These are phyloP conservation scores for Myxozyma neotropica DNA, from an alignment of 805 yeast genomes.

Conservation along the genomic window DNA sequence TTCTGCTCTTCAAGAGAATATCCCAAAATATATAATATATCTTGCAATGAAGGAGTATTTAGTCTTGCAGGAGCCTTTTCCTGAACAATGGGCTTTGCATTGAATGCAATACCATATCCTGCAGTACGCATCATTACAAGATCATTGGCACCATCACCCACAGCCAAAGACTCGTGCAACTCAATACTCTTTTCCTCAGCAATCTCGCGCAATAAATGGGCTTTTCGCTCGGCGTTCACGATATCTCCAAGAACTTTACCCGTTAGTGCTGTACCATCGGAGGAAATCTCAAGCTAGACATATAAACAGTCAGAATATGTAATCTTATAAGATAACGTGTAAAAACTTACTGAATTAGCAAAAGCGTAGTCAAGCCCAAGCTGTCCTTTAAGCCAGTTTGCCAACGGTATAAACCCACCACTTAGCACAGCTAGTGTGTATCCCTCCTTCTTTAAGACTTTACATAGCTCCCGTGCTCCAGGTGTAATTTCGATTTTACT, in stretches of 20 bases:
- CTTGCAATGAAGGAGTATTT: constrained; percentile 72
- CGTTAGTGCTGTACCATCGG: constrained; percentile 54
- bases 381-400: constrained; percentile 66
- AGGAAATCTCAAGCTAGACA: constrained; percentile 43
- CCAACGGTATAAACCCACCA: constrained; percentile 93
- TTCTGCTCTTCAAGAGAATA: constrained; percentile 59
- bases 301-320: neutral
- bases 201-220: constrained; percentile 64
- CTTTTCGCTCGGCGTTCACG: constrained; percentile 86
- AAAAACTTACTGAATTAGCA: constrained; percentile 58
- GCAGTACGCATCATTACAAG: constrained; percentile 87
- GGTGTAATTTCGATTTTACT: constrained; percentile 71
- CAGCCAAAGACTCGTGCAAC: constrained; percentile 41
- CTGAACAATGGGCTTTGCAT: constrained; percentile 94
- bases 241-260: constrained; percentile 80
- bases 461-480: constrained; percentile 77
- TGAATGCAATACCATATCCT: constrained; percentile 96
- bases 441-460: constrained; percentile 61
- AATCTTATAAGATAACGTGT: neutral
- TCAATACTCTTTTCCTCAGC: constrained; percentile 59
- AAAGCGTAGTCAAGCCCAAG: constrained; percentile 82
- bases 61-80: constrained; percentile 74
- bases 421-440: constrained; percentile 81
- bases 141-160: constrained; percentile 85
- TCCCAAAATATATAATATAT: constrained; percentile 80